These are phyloP conservation scores for Daldinia decipiens DNA, from an alignment of 495 filamentous ascomycete genomes.

Conservation along the genomic window DNA sequence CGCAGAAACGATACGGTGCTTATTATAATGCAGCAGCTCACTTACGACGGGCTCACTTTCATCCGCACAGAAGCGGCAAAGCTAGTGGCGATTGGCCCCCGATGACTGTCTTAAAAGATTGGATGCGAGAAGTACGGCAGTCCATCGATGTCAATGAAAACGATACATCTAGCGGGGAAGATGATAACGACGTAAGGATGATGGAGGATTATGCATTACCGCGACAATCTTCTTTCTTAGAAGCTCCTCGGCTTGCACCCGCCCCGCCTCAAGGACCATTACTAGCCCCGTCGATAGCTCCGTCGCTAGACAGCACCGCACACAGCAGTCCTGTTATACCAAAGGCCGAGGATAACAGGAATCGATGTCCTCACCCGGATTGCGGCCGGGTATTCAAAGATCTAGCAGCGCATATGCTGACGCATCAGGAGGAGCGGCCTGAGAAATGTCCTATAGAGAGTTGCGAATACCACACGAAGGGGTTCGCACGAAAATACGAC, in stretches of 20 bases:
- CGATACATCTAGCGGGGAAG: conserved; percentile 59
- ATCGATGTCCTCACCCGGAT: conserved; percentile 80
- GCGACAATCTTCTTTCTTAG: conserved; percentile 52
- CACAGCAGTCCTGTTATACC: conserved; percentile 46
- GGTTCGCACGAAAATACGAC: conserved; percentile 97
- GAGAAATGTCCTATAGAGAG: conserved; percentile 96
- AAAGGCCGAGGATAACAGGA: conserved; percentile 48
- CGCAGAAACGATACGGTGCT: conserved; percentile 84
- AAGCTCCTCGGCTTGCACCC: conserved; percentile 56
- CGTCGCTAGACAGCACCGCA: conserved; percentile 46
- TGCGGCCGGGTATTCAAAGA: conserved; percentile 93
- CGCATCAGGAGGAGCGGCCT: conserved; percentile 91
- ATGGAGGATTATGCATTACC: conserved; percentile 55
- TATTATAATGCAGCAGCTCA: conserved; percentile 98
- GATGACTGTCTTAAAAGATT: conserved; percentile 85
- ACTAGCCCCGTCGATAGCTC: conserved; percentile 45
- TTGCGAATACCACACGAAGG: conserved; percentile 96
- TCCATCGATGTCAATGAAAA: conserved; percentile 60
- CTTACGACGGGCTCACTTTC: conserved; percentile 88
- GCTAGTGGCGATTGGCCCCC: conserved; percentile 85
- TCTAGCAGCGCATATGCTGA: conserved; percentile 94
- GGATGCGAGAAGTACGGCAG: conserved; percentile 80
- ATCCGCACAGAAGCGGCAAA: conserved; percentile 79
- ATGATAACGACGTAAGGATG: conserved; percentile 56
- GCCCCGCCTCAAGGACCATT: conserved; percentile 51